Base-by-base conservation (phyloP, 495 filamentous ascomycete genomes). In the Echria macrotheca region DNA sequence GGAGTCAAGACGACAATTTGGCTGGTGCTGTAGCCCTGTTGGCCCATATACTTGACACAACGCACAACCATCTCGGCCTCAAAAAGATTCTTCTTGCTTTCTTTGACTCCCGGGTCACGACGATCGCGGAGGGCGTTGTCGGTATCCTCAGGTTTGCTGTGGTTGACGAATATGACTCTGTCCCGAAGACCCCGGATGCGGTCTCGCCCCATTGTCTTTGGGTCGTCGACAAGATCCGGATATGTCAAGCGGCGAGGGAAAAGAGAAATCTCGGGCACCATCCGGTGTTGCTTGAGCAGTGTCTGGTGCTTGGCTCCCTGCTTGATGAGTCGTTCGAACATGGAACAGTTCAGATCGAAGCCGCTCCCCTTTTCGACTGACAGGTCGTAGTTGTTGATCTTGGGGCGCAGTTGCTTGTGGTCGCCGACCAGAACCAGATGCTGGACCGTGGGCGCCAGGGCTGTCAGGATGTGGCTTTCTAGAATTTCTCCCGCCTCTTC, bases 401-500 rank as follows among this genome's bases (percentile, higher is more conserved):
- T 86, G 0, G 87, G 87, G 3, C 86, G 74, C 3, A 93, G 72
- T 48, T 93, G 87, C 52, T 83, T 74, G 54, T 91, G 85, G 52
- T 93, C 87, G 2, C 87, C 87, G 28, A 90, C 90, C 9, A 90
- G 61, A 6, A 88, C 70, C 2, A 87, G 55, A 25, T 90, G 84
- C 53, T 87, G 77, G 9, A 82, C 83, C 0, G 73, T 61, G 0
- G 77, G 62, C 0, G 67, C 60, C 21, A 93, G 55, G 0, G 84
- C 78, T 0, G 85, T 82, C 0, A 91, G 60, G 28, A 89, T 69
- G 55, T 91, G 71, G 18, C 71, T 76, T 56, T 93, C 87, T 1
- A 90, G 62, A 19, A 90, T 85, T 54, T 93, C 87, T 5, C 87
- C 86, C 3, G 86, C 86, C 55, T 93, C 87, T 58, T 93, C 87